Evolutionary conservation across 768 basidiomycete species (phyloP), one percentile per base, ranked within the genome.

Genomic region (Pleurotus citrinopileatus): DNA sequence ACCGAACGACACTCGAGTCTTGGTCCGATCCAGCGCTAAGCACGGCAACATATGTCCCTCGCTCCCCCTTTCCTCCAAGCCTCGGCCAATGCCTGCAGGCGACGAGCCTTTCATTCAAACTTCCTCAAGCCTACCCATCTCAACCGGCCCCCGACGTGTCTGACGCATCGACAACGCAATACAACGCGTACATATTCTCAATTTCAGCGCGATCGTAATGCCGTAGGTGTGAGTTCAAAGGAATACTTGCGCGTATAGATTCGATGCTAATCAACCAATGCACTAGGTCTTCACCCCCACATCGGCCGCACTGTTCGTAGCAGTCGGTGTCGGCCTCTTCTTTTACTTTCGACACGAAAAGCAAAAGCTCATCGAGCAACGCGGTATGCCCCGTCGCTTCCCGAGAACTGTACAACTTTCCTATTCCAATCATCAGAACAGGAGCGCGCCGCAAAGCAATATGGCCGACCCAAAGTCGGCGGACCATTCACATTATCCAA

Each of bases 261-360:
- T 54, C 20, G 25, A n/a, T 4, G 9, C 19, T 46, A 2, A 38
- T 25, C 28, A 34, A 45, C 29, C 12, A 10, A 38, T 25, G 25
- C 42, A 60, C 27, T 60, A 98, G 95, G 90, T 92, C n/a, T 97
- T 98, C 67, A 94, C 93, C 2, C 94, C 93, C 23, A 78, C 76
- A 50, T 86, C 94, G 1, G 95, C 91, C 0, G 84, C 77, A 0
- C 63, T 98, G 19, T 97, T 99, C 67, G 68, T 96, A n/a, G 72
- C 80, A 1, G 87, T 92, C 5, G 94, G 94, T 1, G 72, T 80
- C 9, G 94, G 86, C 2, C 75, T 99, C 15, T 91, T 84, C 64
- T 85, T 80, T 60, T 98, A 98, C 73, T 98, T 99, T 72, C 80
- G 84, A 50, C 74, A 83, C 53, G 94, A 98, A 69, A 98, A 98